These are phyloP conservation scores for Elsinoe perseae DNA, from an alignment of 2,329 filamentous ascomycete species.

Conservation along the genomic window DNA sequence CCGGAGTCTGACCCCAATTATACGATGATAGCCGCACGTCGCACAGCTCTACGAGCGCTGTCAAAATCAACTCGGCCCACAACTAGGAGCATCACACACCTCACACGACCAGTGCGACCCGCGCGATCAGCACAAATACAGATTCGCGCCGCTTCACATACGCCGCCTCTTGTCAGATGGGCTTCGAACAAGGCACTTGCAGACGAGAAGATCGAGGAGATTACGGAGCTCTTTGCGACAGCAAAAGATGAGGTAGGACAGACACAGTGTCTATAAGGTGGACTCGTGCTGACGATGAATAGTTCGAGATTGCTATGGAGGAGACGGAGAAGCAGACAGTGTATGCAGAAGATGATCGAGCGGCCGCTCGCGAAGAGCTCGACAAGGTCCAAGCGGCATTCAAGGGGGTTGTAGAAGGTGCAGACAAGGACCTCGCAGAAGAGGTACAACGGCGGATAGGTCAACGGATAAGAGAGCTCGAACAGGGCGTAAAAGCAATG, in stretches of 20 bases:
- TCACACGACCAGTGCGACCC: constrained; percentile 16
- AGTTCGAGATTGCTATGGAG: constrained; percentile 46
- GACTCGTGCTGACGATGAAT: background rate
- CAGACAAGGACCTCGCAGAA: constrained; percentile 37
- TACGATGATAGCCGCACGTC: background rate
- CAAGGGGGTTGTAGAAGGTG: constrained; percentile 35
- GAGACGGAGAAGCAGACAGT: constrained; percentile 48
- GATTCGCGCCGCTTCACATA: constrained; percentile 24
- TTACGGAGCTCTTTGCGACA: constrained; percentile 36
- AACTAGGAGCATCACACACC: constrained; percentile 15
- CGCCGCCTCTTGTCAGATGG: constrained; percentile 23
- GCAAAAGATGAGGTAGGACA: constrained; percentile 28
- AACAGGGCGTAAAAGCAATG: constrained; percentile 44
- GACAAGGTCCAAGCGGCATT: constrained; percentile 43
- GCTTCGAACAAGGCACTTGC: constrained; percentile 27
- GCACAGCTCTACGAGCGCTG: background rate
- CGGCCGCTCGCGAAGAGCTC: constrained; percentile 47
- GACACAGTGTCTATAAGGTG: background rate
- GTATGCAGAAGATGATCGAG: constrained; percentile 48
- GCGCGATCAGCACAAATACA: constrained; percentile 7
- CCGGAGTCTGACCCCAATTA: too few species aligned
- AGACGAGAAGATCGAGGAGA: constrained; percentile 35
- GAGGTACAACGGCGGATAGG: constrained; percentile 47
- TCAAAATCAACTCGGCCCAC: background rate
- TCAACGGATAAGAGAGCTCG: constrained; percentile 46